phyloP scores from a whole-genome alignment of 345 rosid genomes.

The Populus alba region DNA sequence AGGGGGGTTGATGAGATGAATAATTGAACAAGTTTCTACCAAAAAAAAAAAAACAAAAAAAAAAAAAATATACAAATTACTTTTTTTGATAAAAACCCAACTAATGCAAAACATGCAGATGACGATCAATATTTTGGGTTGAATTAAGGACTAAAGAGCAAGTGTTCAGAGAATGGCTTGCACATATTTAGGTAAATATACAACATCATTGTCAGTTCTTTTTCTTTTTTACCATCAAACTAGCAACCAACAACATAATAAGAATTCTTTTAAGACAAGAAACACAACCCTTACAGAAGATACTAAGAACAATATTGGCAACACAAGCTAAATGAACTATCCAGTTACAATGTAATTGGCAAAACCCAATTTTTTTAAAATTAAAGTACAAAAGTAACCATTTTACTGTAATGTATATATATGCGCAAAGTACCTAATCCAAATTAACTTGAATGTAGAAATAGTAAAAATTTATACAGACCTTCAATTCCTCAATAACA shows the following conservation, averaged over 20 bases:
- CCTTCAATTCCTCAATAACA: slow-evolving; percentile 86
- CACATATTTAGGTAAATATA: neutral
- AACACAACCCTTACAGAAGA: neutral
- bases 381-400: neutral
- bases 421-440: neutral
- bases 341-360: neutral
- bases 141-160: neutral
- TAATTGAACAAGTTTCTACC: too few species aligned
- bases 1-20: neutral
- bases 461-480: slow-evolving; percentile 27
- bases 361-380: neutral
- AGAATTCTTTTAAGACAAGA: neutral
- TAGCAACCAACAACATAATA: neutral
- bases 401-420: neutral
- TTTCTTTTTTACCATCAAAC: neutral
- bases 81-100: neutral
- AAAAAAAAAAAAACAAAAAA: too few species aligned
- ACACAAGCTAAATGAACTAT: neutral
- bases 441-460: neutral
- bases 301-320: neutral
- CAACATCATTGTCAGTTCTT: neutral
- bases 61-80: too few species aligned
- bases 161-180: neutral
- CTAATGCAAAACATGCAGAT: neutral
- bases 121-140: neutral